A percentile compares a stretch with the other conserved stretches of the same genome.
phyloP scores from a whole-genome alignment of 2,329 filamentous ascomycete genomes.

The Zymoseptoria crescenta region DNA sequence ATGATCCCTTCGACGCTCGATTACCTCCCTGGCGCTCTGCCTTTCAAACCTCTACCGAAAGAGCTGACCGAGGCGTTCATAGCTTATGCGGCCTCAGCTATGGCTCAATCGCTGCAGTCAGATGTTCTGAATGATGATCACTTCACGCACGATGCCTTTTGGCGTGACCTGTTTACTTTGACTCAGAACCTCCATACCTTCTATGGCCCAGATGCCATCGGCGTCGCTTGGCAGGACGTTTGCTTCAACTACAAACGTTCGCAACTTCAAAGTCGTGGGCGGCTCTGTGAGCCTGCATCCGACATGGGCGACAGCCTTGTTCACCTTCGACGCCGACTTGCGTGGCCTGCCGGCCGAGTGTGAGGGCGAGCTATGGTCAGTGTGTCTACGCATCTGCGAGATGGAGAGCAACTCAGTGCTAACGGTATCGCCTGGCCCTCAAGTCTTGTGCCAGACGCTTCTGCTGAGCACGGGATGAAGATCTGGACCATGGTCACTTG shows the following conservation, averaged over 20 bases:
- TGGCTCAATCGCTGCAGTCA: not conserved
- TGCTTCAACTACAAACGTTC: not conserved
- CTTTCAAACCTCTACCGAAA: not conserved
- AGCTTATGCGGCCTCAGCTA: not conserved
- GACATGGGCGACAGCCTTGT: not conserved
- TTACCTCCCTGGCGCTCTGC: not conserved
- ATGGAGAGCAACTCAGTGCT: not conserved
- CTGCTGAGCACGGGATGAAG: constrained; percentile 16
- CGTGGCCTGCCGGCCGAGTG: not conserved
- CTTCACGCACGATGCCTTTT: constrained; percentile 23
- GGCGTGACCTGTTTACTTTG: constrained; percentile 52
- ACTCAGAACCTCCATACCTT: constrained; percentile 51
- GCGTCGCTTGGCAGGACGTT: not conserved
- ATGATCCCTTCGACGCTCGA: not conserved
- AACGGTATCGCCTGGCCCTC: not conserved
- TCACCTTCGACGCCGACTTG: not conserved
- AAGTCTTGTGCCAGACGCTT: not conserved
- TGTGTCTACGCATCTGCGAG: not conserved
- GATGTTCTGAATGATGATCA: not conserved
- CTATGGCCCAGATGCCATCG: constrained; percentile 22
- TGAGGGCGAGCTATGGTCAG: not conserved
- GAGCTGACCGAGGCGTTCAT: not conserved
- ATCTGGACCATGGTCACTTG: constrained; percentile 34
- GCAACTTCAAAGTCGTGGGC: not conserved
- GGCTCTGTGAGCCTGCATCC: not conserved